phyloP scores from a whole-genome alignment of 768 basidiomycete species.

The Cyclocybe cylindracea region DNA sequence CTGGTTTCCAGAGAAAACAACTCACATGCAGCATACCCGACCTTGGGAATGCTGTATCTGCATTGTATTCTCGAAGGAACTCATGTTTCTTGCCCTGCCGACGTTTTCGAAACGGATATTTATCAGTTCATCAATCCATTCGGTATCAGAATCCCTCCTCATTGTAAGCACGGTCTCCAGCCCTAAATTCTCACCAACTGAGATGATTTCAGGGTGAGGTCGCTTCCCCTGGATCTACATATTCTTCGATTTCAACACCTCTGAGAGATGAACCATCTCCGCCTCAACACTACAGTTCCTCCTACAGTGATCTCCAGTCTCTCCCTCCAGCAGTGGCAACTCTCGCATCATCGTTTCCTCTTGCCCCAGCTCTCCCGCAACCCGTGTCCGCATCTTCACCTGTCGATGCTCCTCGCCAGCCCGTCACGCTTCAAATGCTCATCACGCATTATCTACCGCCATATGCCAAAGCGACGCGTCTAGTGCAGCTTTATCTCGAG shows the following conservation, averaged over 20 bases:
- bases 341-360: constrained; percentile 46
- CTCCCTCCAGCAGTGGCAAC: constrained; percentile 24
- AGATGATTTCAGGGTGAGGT: constrained; percentile 32
- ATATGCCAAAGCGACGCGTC: constrained; percentile 55
- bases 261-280: constrained; percentile 8
- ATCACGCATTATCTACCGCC: constrained; percentile 51
- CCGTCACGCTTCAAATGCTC: constrained; percentile 17
- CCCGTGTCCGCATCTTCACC: constrained; percentile 18
- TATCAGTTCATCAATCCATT: too few species aligned
- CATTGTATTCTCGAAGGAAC: too few species aligned
- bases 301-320: constrained; percentile 9
- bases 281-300: constrained; percentile 1
- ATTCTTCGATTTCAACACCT: constrained; percentile 5
- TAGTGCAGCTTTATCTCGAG: constrained; percentile 73
- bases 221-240: constrained; percentile 12
- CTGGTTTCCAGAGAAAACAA: too few species aligned
- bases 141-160: constrained; percentile 66
- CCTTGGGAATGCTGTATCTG: too few species aligned
- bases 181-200: constrained; percentile 1
- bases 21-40: too few species aligned
- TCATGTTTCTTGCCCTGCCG: too few species aligned
- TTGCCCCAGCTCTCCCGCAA: constrained; percentile 38
- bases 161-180: constrained; percentile 43
- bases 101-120: too few species aligned
- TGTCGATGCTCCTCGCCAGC: constrained; percentile 7